Conservation (phyloP, 208 protist species). For the Crithidia acanthocephali region DNA sequence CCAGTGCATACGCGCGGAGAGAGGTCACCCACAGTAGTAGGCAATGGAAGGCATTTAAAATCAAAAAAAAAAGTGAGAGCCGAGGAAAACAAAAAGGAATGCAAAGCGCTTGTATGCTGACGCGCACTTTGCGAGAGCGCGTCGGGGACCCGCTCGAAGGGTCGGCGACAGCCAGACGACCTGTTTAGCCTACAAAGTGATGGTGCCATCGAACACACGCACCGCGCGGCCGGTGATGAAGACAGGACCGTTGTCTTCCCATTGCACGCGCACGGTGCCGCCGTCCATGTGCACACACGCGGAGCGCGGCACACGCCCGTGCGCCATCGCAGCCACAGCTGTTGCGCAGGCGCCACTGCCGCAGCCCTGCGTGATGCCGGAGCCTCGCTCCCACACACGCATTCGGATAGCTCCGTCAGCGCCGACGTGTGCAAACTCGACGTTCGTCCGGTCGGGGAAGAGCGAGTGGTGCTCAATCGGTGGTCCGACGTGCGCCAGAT, state of each 20-base stretch:
- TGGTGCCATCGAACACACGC: constrained; percentile 1
- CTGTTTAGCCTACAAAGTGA: not conserved
- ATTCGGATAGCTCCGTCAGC: constrained; percentile 1
- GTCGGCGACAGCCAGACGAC: too few relatives aligned
- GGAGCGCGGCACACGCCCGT: not conserved
- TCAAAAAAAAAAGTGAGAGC: not conserved
- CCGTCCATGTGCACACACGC: constrained; percentile 9
- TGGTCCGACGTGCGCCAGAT: not conserved
- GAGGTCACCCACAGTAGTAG: too few relatives aligned
- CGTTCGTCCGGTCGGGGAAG: constrained; percentile 7
- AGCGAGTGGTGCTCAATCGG: not conserved
- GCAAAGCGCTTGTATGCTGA: too few relatives aligned
- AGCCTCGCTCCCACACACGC: constrained; percentile 20
- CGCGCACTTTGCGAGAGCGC: too few relatives aligned
- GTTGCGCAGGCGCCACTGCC: constrained; percentile 13
- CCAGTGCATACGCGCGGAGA: too few relatives aligned
- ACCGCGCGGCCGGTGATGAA: constrained; percentile 12
- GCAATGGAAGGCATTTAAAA: not conserved
- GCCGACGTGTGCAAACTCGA: constrained; percentile 8
- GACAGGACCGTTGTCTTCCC: not conserved
- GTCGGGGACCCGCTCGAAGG: too few relatives aligned
- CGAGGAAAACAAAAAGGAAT: too few relatives aligned
- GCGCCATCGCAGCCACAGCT: constrained; percentile 8
- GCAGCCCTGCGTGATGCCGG: constrained; percentile 10
- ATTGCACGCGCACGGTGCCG: not conserved